Evolutionary conservation across 208 protist genomes (phyloP).

Genomic region (Zelonia costaricensis): DNA sequence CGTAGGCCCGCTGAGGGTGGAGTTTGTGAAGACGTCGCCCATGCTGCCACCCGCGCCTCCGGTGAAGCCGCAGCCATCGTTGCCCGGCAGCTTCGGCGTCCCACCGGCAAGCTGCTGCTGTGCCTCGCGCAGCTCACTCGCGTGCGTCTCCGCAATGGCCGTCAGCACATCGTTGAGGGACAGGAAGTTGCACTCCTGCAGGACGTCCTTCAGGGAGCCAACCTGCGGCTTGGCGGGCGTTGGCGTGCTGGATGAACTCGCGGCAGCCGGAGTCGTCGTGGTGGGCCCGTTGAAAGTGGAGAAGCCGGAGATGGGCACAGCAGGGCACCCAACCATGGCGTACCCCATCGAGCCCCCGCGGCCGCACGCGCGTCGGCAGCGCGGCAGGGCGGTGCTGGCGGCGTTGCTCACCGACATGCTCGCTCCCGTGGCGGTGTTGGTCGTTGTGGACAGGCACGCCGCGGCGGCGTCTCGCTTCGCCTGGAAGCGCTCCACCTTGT

Average conservation of each 20-base stretch:
- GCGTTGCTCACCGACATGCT: neutral
- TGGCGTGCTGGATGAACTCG: neutral
- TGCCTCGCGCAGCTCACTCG: conserved; percentile 33
- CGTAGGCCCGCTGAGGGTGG: too few relatives aligned
- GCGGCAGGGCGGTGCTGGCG: conserved; percentile 2
- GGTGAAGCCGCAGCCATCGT: neutral
- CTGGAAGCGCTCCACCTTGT: conserved; percentile 30
- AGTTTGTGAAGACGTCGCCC: neutral
- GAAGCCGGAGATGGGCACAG: too few relatives aligned
- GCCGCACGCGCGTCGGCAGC: conserved; percentile 7
- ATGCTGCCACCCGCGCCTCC: neutral
- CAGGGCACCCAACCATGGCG: too few relatives aligned
- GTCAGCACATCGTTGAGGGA: conserved; percentile 42
- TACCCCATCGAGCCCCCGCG: too few relatives aligned
- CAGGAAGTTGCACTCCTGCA: conserved; percentile 46
- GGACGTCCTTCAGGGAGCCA: conserved; percentile 33
- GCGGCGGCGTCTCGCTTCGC: conserved; percentile 3
- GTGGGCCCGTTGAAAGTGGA: neutral
- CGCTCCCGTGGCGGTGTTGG: neutral
- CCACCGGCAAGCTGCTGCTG: conserved; percentile 19
- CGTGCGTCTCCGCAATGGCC: conserved; percentile 31
- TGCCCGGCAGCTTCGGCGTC: too few relatives aligned
- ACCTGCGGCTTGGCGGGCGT: conserved; percentile 16
- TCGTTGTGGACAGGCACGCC: neutral
- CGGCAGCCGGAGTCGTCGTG: neutral